These are phyloP conservation scores for Mortierella sp. DNA, from an alignment of 371 early-diverging fungal genomes.

Conservation along the genomic window DNA sequence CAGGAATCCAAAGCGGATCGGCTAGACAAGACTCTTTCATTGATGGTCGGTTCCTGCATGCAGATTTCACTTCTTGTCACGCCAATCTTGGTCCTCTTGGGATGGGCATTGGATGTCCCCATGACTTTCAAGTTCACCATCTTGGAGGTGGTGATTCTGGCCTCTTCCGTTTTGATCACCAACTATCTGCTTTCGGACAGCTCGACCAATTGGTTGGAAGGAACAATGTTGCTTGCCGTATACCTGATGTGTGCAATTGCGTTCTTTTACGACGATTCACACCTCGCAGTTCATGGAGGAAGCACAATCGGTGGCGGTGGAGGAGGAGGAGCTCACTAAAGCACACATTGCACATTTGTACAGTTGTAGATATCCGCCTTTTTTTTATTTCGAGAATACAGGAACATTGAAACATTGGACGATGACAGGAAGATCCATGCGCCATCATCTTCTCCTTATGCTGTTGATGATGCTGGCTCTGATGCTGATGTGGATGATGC, in stretches of 20 bases:
- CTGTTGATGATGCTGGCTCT: too few species aligned
- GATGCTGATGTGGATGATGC: conserved; percentile 3
- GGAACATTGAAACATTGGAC: too few species aligned
- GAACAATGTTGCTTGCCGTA: conserved; percentile 76
- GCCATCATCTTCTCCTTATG: too few species aligned
- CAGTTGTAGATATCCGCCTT: neutral
- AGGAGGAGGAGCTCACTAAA: neutral
- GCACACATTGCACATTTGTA: neutral
- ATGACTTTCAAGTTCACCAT: conserved; percentile 84
- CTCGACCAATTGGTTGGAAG: conserved; percentile 88
- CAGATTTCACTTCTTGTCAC: conserved; percentile 92
- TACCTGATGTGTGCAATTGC: conserved; percentile 83
- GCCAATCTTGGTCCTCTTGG: conserved; percentile 86
- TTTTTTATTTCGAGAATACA: too few species aligned
- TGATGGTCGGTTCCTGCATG: conserved; percentile 91
- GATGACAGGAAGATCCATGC: too few species aligned
- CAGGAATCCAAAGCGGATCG: conserved; percentile 86
- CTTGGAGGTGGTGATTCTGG: conserved; percentile 85
- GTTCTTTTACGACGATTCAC: conserved; percentile 64
- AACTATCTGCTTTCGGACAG: conserved; percentile 85
- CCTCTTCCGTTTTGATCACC: conserved; percentile 85
- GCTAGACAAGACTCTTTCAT: conserved; percentile 88
- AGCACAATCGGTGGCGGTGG: neutral
- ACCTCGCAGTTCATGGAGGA: neutral
- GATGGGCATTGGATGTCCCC: conserved; percentile 78